Percentiles rank a stretch among this genome's conserved stretches.
Evolutionary conservation across 2,329 filamentous ascomycete genomes (phyloP).

Genomic region (Xylariaceae sp.): DNA sequence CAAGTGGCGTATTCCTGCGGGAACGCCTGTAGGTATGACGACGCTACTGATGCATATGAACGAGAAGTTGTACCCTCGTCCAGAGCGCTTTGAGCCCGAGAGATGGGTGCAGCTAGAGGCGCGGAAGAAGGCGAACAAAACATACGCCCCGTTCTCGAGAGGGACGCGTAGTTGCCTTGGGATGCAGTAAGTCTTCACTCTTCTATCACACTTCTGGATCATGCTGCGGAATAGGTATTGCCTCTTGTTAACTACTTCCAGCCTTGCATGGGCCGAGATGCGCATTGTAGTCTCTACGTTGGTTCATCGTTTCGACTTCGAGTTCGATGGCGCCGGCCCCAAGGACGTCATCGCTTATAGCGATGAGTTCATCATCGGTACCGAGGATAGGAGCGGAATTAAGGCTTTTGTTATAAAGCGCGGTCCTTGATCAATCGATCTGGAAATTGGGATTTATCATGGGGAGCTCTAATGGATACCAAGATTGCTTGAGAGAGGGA

Average conservation of each 20-base stretch:
- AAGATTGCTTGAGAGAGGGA: too few species aligned
- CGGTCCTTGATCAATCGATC: too few species aligned
- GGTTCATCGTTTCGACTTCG: slow-evolving; percentile 15
- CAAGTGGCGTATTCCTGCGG: slow-evolving; percentile 29
- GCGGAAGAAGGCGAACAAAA: slow-evolving; percentile 20
- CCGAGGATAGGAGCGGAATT: slow-evolving; percentile 1
- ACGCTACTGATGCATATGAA: slow-evolving; percentile 29
- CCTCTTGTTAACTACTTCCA: slow-evolving; percentile 1
- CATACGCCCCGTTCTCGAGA: slow-evolving; percentile 28
- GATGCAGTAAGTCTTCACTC: slow-evolving; percentile 36
- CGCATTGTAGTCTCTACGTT: slow-evolving; percentile 10
- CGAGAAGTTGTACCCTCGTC: slow-evolving; percentile 24
- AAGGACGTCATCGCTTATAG: slow-evolving; percentile 12
- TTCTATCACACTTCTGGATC: not conserved
- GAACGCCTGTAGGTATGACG: slow-evolving; percentile 36
- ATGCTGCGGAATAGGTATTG: not conserved
- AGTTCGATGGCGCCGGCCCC: not conserved
- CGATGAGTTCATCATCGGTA: slow-evolving; percentile 18
- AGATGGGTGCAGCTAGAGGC: slow-evolving; percentile 30
- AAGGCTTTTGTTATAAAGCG: not conserved
- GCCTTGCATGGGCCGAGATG: slow-evolving; percentile 23
- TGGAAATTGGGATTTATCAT: too few species aligned
- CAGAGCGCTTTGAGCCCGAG: slow-evolving; percentile 30
- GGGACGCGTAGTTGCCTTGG: slow-evolving; percentile 30
- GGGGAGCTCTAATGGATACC: too few species aligned